Evolutionary conservation across 1,284 basidiomycete genomes (phyloP).

Genomic region (Neotropicomus parvogracilis): DNA sequence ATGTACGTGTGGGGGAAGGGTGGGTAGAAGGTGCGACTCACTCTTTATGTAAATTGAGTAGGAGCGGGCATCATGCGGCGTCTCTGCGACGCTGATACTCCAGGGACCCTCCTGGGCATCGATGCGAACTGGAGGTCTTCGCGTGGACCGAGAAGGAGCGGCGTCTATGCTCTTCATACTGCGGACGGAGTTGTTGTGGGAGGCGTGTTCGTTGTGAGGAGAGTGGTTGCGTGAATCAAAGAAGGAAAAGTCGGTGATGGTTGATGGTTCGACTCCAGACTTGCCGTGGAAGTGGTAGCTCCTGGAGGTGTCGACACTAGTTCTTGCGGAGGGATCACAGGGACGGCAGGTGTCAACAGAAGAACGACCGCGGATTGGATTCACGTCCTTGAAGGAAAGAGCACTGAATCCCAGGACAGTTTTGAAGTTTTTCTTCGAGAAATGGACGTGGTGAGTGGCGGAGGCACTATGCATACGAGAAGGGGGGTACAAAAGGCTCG

Average conservation of each 20-base stretch:
- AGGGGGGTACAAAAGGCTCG: slow-evolving; percentile 10
- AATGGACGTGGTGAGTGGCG: slow-evolving; percentile 34
- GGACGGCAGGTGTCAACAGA: slow-evolving; percentile 29
- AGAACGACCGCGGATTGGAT: slow-evolving; percentile 26
- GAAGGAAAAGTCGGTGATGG: slow-evolving; percentile 37
- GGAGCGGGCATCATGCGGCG: slow-evolving; percentile 53
- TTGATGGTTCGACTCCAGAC: slow-evolving; percentile 31
- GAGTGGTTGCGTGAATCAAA: slow-evolving; percentile 33
- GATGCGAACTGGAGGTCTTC: slow-evolving; percentile 45
- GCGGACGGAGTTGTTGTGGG: slow-evolving; percentile 30
- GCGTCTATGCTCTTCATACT: slow-evolving; percentile 38
- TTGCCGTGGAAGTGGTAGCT: slow-evolving; percentile 27
- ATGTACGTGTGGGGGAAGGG: slow-evolving; percentile 28
- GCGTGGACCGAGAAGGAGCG: slow-evolving; percentile 34
- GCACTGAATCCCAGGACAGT: slow-evolving; percentile 39
- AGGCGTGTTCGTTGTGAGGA: slow-evolving; percentile 33
- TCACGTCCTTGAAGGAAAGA: slow-evolving; percentile 32
- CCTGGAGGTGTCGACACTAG: slow-evolving; percentile 34
- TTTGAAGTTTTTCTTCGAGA: slow-evolving; percentile 41
- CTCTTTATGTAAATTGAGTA: slow-evolving; percentile 72
- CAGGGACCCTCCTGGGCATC: slow-evolving; percentile 67
- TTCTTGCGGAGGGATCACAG: slow-evolving; percentile 25
- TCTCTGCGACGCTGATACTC: slow-evolving; percentile 73
- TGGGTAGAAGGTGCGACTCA: slow-evolving; percentile 38
- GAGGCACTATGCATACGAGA: slow-evolving; percentile 42